Conservation (phyloP, 2,329 filamentous ascomycete species). For the Bertia moriformis region DNA sequence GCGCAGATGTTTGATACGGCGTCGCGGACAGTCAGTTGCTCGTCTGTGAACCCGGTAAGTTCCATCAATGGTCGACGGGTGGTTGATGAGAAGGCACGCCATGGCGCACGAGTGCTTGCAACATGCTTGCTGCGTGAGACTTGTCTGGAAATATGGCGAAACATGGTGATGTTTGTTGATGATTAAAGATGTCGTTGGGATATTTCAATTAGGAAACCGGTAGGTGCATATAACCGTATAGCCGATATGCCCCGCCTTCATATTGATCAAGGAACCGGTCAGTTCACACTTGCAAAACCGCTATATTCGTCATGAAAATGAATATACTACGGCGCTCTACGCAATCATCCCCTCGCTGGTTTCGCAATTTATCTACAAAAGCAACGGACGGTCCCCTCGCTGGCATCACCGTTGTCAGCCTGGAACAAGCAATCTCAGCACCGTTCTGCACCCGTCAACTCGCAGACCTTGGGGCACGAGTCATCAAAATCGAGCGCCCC, state of each 20-base stretch:
- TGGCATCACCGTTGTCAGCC: slow-evolving; percentile 32
- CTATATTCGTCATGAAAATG: too few species aligned
- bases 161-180: background rate
- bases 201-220: too few species aligned
- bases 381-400: slow-evolving; percentile 13
- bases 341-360: too few species aligned
- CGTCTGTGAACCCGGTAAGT: slow-evolving; percentile 18
- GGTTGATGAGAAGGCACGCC: background rate
- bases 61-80: background rate
- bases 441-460: slow-evolving; percentile 38
- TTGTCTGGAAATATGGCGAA: background rate
- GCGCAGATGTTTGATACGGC: slow-evolving; percentile 25
- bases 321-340: too few species aligned
- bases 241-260: too few species aligned
- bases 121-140: too few species aligned
- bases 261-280: too few species aligned
- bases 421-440: slow-evolving; percentile 38
- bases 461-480: slow-evolving; percentile 34
- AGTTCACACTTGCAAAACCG: too few species aligned
- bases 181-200: too few species aligned
- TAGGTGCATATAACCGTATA: too few species aligned
- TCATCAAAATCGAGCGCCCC: slow-evolving; percentile 38
- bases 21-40: slow-evolving; percentile 23
- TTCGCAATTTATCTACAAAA: too few species aligned
- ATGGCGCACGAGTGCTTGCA: background rate